Evolutionary conservation across 805 yeast species (phyloP).

Genomic region (Sugiyamaella smithiae): DNA sequence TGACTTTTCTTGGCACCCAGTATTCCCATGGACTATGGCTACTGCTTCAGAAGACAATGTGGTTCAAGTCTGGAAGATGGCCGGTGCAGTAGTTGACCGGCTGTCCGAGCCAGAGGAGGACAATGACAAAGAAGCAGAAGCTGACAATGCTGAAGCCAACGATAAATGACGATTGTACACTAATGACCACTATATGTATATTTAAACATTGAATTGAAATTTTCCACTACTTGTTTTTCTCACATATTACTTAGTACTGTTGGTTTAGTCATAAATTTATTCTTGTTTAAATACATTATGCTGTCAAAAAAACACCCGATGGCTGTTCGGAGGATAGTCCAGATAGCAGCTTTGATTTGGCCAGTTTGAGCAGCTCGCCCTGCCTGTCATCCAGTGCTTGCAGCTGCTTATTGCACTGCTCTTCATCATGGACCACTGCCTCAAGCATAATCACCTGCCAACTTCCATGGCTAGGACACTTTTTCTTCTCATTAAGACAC

Average conservation of each 20-base stretch:
- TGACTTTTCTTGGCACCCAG: slow-evolving; percentile 68
- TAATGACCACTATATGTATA: not conserved
- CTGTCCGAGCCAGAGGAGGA: slow-evolving; percentile 42
- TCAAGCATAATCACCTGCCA: slow-evolving; percentile 23
- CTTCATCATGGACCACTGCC: slow-evolving; percentile 7
- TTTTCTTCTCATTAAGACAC: slow-evolving; percentile 23
- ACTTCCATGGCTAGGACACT: slow-evolving; percentile 24
- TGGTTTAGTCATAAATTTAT: too few relatives aligned
- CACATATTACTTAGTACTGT: too few relatives aligned
- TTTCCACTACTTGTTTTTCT: too few relatives aligned
- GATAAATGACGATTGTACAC: not conserved
- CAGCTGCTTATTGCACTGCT: not conserved
- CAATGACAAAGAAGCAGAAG: slow-evolving; percentile 24
- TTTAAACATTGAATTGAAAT: too few relatives aligned
- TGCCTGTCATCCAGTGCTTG: slow-evolving; percentile 2
- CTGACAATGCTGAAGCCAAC: not conserved
- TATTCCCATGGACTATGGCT: slow-evolving; percentile 54
- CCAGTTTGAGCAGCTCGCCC: not conserved
- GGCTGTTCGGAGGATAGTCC: too few relatives aligned
- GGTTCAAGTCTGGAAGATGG: slow-evolving; percentile 74
- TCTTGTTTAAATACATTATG: too few relatives aligned
- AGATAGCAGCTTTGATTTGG: not conserved
- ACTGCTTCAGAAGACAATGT: slow-evolving; percentile 75
- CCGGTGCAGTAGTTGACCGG: slow-evolving; percentile 41
- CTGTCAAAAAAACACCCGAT: too few relatives aligned